Conservation (phyloP, 352 stramenopile genomes). For the Detonula confervacea region DNA sequence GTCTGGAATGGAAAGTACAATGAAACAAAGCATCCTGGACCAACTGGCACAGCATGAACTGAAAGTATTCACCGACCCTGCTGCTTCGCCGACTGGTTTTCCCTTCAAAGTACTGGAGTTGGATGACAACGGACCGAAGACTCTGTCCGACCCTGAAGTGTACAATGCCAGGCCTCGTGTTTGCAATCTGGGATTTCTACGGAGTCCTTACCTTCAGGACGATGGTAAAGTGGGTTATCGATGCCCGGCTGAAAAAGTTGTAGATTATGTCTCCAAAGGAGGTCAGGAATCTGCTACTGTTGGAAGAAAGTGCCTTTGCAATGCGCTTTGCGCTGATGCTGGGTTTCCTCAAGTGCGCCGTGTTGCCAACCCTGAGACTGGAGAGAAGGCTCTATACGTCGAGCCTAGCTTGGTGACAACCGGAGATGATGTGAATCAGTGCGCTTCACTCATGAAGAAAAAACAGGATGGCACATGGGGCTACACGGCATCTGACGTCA, state of each 20-base stretch:
- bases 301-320: constrained; percentile 62
- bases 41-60: constrained; percentile 30
- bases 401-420: constrained; percentile 52
- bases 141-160: constrained; percentile 36
- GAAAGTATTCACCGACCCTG: constrained; percentile 53
- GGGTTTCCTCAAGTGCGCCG: constrained; percentile 51
- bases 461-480: constrained; percentile 41
- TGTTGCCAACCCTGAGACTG: constrained; percentile 17
- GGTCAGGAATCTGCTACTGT: constrained; percentile 38
- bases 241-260: constrained; percentile 49
- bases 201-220: constrained; percentile 31
- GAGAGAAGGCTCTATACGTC: constrained; percentile 18
- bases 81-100: constrained; percentile 58
- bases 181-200: constrained; percentile 58
- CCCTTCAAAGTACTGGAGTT: constrained; percentile 64
- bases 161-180: constrained; percentile 45
- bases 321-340: constrained; percentile 56
- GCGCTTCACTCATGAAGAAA: constrained; percentile 44
- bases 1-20: constrained; percentile 47
- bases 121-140: constrained; percentile 12
- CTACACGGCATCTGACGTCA: constrained; percentile 48
- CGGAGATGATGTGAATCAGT: constrained; percentile 57
- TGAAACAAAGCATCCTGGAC: constrained; percentile 41
- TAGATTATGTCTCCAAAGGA: constrained; percentile 53
- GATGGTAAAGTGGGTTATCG: constrained; percentile 51